Base-by-base conservation (phyloP, 2,329 filamentous ascomycete genomes). In the Fusarium begoniae region DNA sequence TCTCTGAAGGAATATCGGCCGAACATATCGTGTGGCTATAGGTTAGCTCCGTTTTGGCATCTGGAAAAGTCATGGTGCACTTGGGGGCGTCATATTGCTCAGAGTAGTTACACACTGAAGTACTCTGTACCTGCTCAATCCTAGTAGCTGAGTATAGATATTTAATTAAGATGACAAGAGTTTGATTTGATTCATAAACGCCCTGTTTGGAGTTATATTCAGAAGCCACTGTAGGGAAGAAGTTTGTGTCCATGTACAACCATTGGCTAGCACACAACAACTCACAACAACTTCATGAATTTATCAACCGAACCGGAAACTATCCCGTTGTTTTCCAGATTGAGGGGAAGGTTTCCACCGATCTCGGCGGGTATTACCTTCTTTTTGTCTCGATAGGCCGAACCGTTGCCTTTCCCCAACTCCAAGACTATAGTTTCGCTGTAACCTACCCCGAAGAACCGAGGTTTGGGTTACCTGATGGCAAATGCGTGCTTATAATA, bases 381-480 rank as follows among this genome's bases (percentile, higher is more conserved):
- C 50, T 24, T n/a, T n/a, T 40, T 65, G 26, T 57, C 67, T 72
- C 24, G 12, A 66, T 65, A 74, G 69, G 68, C 56, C 55, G 38
- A 66, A 47, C 40, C 20, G 22, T 47, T 24, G n/a, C 41, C 40
- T 65, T 63, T 63, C 55, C 45, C 60, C 45, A 59, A 75, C 63
- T 66, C 18, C 63, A 56, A 69, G 65, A 69, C 56, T 40, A 51
- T 22, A 28, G 48, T 57, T 51, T 78, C 76, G 76, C 76, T 75
- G 7, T 30, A 20, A 76, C 67, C 66, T 78, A 69, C 26, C 71
- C 76, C 76, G 76, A 78, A 63, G 63, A 30, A 32, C 75, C 73
- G 75, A 78, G 66, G 38, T 47, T 69, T 69, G 74, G 65, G 56
- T 38, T 56, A 26, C 48, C 68, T 48, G 26, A 47, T 11, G 48